Evolutionary conservation across 2,329 filamentous ascomycete species (phyloP), one percentile per base, ranked within the genome.

Genomic region (Paraphoma chrysanthemicola): DNA sequence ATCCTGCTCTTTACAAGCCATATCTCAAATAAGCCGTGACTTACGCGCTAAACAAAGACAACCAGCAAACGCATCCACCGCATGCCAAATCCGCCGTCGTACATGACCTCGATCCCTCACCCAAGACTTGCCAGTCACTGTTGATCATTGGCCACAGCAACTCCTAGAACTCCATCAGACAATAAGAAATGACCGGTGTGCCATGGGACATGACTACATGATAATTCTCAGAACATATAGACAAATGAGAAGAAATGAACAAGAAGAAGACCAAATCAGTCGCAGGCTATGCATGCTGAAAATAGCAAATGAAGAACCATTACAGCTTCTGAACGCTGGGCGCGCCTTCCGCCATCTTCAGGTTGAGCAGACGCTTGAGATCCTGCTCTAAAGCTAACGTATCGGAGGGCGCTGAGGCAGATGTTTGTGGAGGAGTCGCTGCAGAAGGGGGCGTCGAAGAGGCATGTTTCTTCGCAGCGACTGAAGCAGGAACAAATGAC

Each of bases 401-500:
- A 53, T 72, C 60, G 38, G 62, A 56, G 48, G 62, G 47, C 14
- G 61, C 52, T 6, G 63, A 56, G 39, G 51, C 59, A 2, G 39
- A 42, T 2, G 39, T 58, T 14, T 60, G 56, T 16, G 61, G 60
- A 43, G 67, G 55, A 33, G 57, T 41, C 39, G 61, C 52, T 14
- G 62, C 39, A 8, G 59, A 50, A 29, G 67, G 52, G 31, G 63
- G 62, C 12, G 65, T 53, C 39, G 67, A 64, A 23, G 64, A 53
- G 44, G 68, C 60, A 46, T 66, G 65, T 49, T 71, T 66, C 55
- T 74, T 76, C 3, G 73, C 72, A 16, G 69, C 66, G 36, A 76
- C 73, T 12, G 73, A 76, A n/a, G 72, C 69, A 52, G 73, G 73
- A 31, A 75, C 68, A 41, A 76, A 76, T 38, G 72, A 68, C 65